These are phyloP conservation scores for Suillus ampliporus DNA, from an alignment of 768 basidiomycete genomes.

Conservation along the genomic window DNA sequence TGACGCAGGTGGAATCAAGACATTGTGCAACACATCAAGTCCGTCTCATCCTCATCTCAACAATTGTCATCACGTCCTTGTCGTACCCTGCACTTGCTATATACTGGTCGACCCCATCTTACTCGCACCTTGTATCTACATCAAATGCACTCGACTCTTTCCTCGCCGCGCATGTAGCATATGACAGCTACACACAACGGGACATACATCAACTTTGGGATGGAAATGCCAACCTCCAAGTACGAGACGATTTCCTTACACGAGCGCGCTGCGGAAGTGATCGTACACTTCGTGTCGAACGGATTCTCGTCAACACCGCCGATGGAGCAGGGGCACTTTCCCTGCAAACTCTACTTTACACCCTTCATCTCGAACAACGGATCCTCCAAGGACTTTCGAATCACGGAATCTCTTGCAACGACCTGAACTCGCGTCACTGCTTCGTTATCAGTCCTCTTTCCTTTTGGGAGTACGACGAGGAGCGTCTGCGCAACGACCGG, in stretches of 20 bases:
- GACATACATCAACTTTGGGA: conserved; percentile 80
- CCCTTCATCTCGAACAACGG: conserved; percentile 65
- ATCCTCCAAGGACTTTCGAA: conserved; percentile 53
- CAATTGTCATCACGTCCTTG: conserved; percentile 86
- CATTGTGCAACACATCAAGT: conserved; percentile 93
- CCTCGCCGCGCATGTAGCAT: conserved; percentile 55
- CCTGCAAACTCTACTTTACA: conserved; percentile 64
- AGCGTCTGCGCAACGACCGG: conserved; percentile 53
- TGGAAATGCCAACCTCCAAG: conserved; percentile 62
- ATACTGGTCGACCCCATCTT: conserved; percentile 76
- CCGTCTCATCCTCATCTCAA: conserved; percentile 85
- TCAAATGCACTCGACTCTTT: conserved; percentile 68
- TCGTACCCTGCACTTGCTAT: conserved; percentile 90
- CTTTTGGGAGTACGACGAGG: conserved; percentile 75
- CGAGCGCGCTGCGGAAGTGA: conserved; percentile 74
- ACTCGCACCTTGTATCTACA: conserved; percentile 57
- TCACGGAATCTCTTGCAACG: conserved; percentile 57
- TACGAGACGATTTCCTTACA: conserved; percentile 72
- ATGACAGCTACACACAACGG: conserved; percentile 58
- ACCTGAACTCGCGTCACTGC: conserved; percentile 57
- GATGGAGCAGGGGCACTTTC: conserved; percentile 58
- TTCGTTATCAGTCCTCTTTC: conserved; percentile 74
- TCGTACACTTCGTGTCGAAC: conserved; percentile 76
- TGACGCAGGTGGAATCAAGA: conserved; percentile 42
- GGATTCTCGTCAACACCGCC: conserved; percentile 60